These are phyloP conservation scores for Colletotrichum euphorbiae DNA, from an alignment of 2,329 filamentous ascomycete species.

Conservation along the genomic window DNA sequence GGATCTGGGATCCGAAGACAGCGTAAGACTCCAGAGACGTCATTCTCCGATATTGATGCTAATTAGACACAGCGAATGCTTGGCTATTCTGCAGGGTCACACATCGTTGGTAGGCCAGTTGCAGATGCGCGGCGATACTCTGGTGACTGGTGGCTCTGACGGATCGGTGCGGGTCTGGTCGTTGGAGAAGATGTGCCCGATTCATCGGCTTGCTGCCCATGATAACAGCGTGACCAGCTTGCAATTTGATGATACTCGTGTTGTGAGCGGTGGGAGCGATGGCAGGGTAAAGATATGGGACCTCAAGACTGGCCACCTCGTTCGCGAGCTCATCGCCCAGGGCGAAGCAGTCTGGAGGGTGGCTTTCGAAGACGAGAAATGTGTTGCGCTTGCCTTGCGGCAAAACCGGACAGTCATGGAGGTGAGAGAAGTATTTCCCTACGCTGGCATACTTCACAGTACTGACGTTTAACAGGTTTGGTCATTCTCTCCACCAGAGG, in stretches of 20 bases:
- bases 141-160: conserved; percentile 96
- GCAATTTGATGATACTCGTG: conserved; percentile 95
- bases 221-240: conserved; percentile 98
- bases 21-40: conserved; percentile 67
- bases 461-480: conserved; percentile 75
- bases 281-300: conserved; percentile 99
- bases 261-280: conserved; percentile 95
- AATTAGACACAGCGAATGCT: conserved; percentile 71
- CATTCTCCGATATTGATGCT: conserved; percentile 43
- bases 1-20: conserved; percentile 93
- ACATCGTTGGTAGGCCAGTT: conserved; percentile 96
- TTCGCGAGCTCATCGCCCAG: conserved; percentile 90
- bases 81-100: conserved; percentile 94
- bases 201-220: conserved; percentile 94
- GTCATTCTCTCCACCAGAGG: conserved; percentile 91
- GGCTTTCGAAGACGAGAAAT: conserved; percentile 98
- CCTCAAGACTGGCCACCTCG: conserved; percentile 87
- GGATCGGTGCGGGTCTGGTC: conserved; percentile 98
- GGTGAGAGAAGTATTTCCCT: conserved; percentile 62
- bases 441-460: not conserved
- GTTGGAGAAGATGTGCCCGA: conserved; percentile 87
- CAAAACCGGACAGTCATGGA: conserved; percentile 95
- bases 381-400: conserved; percentile 92
- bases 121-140: conserved; percentile 92
- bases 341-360: conserved; percentile 98